Conservation (phyloP, 305 asterid species). For the Coffea humblotiana region DNA sequence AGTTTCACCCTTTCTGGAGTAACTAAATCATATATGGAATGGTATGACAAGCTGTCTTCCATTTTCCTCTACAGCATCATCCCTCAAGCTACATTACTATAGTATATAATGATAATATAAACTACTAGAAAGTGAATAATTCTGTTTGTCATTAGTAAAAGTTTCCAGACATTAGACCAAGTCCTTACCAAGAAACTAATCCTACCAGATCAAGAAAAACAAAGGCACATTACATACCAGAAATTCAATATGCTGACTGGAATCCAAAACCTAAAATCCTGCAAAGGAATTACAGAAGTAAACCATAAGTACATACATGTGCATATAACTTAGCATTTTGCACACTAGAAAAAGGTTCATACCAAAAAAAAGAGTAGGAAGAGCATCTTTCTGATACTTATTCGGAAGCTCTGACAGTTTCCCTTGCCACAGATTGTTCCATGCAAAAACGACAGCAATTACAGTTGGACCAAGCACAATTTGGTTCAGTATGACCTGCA, state of each 20-base stretch:
- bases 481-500: constrained; percentile 85
- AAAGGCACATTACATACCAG: constrained; percentile 37
- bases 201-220: not conserved
- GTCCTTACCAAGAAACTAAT: not conserved
- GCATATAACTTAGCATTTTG: constrained; percentile 5
- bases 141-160: not conserved
- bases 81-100: not conserved
- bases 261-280: constrained; percentile 67
- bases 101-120: not conserved
- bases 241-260: constrained; percentile 61
- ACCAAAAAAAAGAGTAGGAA: constrained; percentile 81
- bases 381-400: constrained; percentile 84
- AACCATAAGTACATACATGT: not conserved
- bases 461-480: constrained; percentile 81
- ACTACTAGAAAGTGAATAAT: not conserved
- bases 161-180: not conserved
- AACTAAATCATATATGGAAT: too few relatives aligned
- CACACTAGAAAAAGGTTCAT: constrained; percentile 13
- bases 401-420: constrained; percentile 87
- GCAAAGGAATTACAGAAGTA: constrained; percentile 21
- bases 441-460: constrained; percentile 83
- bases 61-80: not conserved
- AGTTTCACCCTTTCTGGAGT: too few relatives aligned
- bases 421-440: constrained; percentile 92
- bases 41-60: not conserved